These are phyloP conservation scores for Schizophyllum commune DNA, from an alignment of 1,284 basidiomycete genomes.

Conservation along the genomic window DNA sequence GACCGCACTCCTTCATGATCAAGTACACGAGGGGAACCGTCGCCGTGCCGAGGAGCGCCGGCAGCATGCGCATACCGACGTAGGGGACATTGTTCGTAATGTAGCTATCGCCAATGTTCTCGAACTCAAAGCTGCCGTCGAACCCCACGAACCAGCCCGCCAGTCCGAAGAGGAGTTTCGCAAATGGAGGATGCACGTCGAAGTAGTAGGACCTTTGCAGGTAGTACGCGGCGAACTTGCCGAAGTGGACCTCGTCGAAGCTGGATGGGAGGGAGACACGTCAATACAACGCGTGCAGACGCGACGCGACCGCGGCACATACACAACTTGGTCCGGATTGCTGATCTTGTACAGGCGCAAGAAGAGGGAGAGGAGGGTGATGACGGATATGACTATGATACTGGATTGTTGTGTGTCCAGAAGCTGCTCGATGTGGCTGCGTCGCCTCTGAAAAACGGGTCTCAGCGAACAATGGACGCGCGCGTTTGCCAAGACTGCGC, in stretches of 20 bases:
- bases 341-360: conserved; percentile 92
- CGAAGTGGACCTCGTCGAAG: conserved; percentile 97
- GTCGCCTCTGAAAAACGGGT: conserved; percentile 30
- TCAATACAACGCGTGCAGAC: not conserved
- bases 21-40: conserved; percentile 89
- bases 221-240: conserved; percentile 92
- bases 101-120: conserved; percentile 94
- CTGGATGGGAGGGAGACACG: conserved; percentile 30
- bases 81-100: conserved; percentile 85
- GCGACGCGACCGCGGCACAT: conserved; percentile 24
- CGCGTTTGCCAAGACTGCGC: conserved; percentile 14
- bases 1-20: conserved; percentile 97
- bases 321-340: conserved; percentile 93
- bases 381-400: conserved; percentile 43
- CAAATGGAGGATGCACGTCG: conserved; percentile 97
- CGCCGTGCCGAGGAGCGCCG: conserved; percentile 85
- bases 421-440: conserved; percentile 50
- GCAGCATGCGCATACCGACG: conserved; percentile 86
- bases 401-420: conserved; percentile 57
- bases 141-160: conserved; percentile 97
- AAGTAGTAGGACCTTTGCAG: conserved; percentile 94
- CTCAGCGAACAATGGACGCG: conserved; percentile 5
- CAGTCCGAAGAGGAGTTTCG: conserved; percentile 87
- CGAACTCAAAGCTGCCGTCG: conserved; percentile 90
- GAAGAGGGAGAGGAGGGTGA: conserved; percentile 72